These are phyloP conservation scores for Pichia sp. DNA, from an alignment of 1,139 yeast species.

Conservation along the genomic window DNA sequence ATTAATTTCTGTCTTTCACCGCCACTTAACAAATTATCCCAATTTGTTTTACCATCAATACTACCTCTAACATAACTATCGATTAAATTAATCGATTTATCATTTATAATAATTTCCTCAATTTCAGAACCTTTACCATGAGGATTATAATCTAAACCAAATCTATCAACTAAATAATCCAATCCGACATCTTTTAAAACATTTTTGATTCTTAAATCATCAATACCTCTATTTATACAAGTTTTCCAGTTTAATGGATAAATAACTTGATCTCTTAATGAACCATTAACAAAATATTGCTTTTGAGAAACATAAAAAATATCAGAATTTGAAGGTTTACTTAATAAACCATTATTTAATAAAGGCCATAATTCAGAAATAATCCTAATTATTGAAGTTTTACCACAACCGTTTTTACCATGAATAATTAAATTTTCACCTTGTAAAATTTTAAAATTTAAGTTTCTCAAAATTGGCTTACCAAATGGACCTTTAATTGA, in stretches of 20 bases:
- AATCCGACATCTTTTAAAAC: slow-evolving; percentile 71
- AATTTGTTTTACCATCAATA: slow-evolving; percentile 31
- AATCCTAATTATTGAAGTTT: slow-evolving; percentile 77
- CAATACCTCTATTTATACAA: slow-evolving; percentile 66
- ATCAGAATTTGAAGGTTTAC: slow-evolving; percentile 71
- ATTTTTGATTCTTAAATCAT: slow-evolving; percentile 62
- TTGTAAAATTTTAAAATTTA: slow-evolving; percentile 58
- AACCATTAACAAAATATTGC: slow-evolving; percentile 71
- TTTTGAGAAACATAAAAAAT: slow-evolving; percentile 76
- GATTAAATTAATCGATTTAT: slow-evolving; percentile 18
- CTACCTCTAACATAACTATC: slow-evolving; percentile 23
- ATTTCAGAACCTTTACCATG: slow-evolving; percentile 29
- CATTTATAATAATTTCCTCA: slow-evolving; percentile 25
- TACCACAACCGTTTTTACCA: slow-evolving; percentile 89
- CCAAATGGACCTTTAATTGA: slow-evolving; percentile 51
- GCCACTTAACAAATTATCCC: slow-evolving; percentile 91
- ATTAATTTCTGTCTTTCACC: slow-evolving; percentile 92
- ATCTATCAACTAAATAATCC: slow-evolving; percentile 61
- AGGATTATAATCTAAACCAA: slow-evolving; percentile 33
- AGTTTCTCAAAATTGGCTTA: slow-evolving; percentile 48
- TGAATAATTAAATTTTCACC: slow-evolving; percentile 72
- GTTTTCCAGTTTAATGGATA: slow-evolving; percentile 78
- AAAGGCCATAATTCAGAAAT: slow-evolving; percentile 92
- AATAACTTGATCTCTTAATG: slow-evolving; percentile 79
- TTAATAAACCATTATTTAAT: slow-evolving; percentile 64